Conservation (phyloP, 1,139 yeast species). For the Blastobotrys proliferans region DNA sequence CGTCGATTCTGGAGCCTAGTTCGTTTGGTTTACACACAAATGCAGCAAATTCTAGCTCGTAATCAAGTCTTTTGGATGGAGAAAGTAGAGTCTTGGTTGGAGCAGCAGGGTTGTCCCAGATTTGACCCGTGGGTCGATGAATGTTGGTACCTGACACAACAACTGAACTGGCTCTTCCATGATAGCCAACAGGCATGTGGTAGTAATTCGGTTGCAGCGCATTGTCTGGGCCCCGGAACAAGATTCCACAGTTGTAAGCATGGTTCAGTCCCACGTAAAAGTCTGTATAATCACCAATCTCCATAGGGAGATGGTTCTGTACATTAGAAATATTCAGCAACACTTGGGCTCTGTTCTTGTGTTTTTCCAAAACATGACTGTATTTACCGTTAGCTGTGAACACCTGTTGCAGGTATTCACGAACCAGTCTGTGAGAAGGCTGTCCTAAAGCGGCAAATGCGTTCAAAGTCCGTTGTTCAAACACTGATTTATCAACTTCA, state of each 20-base stretch:
- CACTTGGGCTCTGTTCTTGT: constrained; percentile 8
- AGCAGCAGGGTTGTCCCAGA: constrained; percentile 16
- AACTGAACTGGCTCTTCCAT: constrained; percentile 29
- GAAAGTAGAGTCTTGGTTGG: constrained; percentile 17
- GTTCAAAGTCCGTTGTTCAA: constrained; percentile 20
- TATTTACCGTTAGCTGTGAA: constrained; percentile 19
- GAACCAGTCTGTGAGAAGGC: constrained; percentile 18
- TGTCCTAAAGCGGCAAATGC: constrained; percentile 26
- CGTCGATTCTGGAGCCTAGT: constrained; percentile 22
- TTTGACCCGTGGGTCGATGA: constrained; percentile 28
- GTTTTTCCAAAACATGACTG: constrained; percentile 19
- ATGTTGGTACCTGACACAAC: constrained; percentile 28
- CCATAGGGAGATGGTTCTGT: constrained; percentile 22
- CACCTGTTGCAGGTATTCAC: constrained; percentile 23
- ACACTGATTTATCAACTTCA: constrained; percentile 13
- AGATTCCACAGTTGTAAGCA: constrained; percentile 27
- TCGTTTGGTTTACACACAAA: constrained; percentile 23
- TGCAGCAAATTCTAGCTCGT: constrained; percentile 28
- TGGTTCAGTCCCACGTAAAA: constrained; percentile 27
- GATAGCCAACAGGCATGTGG: constrained; percentile 29
- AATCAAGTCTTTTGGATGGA: constrained; percentile 24
- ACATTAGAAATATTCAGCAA: constrained; percentile 14
- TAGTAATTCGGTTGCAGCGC: constrained; percentile 28
- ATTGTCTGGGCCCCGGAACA: constrained; percentile 25
- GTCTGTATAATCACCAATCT: constrained; percentile 29